Evolutionary conservation across 257 asterid genomes (phyloP), one percentile per base, ranked within the genome.

Genomic region (Leonotis leonurus): DNA sequence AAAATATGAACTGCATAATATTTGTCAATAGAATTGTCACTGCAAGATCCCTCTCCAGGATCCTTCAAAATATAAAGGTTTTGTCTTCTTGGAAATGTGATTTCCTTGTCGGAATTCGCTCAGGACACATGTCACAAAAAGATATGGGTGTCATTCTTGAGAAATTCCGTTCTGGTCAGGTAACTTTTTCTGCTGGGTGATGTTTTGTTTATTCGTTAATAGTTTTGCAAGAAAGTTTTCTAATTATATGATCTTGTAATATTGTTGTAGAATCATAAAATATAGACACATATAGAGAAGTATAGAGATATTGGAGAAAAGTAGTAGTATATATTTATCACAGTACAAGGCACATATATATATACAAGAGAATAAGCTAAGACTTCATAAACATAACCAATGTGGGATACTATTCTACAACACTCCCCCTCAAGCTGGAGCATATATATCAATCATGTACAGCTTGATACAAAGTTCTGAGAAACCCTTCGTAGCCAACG

Each of bases 161-260:
- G 75, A 89, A 77, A 78, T 92, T 92, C 70, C 93, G 88, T 33
- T 78, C 89, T 68, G 94, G 96, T 67, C 93, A 92, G 98, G 98
- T 92, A 85, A 70, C 65, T 70, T 56, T 33, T 65, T 77, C 33
- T 67, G 35, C 37, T 11, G 48, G 46, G 11, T 57, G 51, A 41
- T 20, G 67, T 40, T 58, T 56, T 20, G 33, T 54, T 59, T 68
- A 35, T 43, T 46, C 49, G 30, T n/a, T 21, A 22, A 26, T 45
- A 45, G 27, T 46, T 13, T 26, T 8, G 20, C 40, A 25, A 27
- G 48, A 33, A 22, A 25, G 17, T 56, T 49, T 30, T 48, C 3
- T 35, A 40, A 4, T 8, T 37, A 37, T 30, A 27, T 61, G 16
- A 44, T 32, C 46, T 32, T 45, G 29, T 52, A 55, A 41, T 67